phyloP scores from a whole-genome alignment of 495 filamentous ascomycete species.

The Trichoderma parareesei region DNA sequence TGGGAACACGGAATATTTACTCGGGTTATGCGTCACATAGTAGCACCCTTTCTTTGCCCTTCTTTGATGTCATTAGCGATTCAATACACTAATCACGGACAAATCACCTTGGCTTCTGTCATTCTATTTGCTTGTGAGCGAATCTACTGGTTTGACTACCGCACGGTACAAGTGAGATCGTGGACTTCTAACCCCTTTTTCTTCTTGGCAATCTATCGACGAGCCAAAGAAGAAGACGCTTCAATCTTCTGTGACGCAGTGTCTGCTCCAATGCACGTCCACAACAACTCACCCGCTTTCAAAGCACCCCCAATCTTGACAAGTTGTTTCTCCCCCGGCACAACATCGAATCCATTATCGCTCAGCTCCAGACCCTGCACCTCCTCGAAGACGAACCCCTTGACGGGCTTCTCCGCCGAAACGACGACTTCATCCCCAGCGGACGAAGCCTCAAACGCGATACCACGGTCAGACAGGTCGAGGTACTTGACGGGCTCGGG shows the following conservation, averaged over 20 bases:
- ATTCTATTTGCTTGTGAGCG: too few relatives aligned
- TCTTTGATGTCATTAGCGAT: neutral
- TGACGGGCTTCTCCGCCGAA: constrained; percentile 33
- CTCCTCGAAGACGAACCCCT: constrained; percentile 41
- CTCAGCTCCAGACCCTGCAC: constrained; percentile 29
- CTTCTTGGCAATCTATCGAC: neutral
- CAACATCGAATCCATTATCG: constrained; percentile 41
- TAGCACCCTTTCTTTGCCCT: neutral
- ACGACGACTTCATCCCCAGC: constrained; percentile 19
- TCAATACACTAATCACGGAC: neutral
- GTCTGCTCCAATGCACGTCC: constrained; percentile 21
- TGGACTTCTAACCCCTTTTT: neutral
- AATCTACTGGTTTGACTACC: too few relatives aligned
- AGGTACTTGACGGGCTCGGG: constrained; percentile 79
- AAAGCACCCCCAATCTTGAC: constrained; percentile 22
- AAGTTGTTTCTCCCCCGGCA: constrained; percentile 31
- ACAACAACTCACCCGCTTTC: constrained; percentile 14
- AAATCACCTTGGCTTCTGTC: neutral
- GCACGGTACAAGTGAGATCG: neutral
- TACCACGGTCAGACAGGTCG: constrained; percentile 40
- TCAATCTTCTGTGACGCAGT: neutral
- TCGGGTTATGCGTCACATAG: neutral
- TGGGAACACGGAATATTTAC: neutral
- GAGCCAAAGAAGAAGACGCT: neutral
- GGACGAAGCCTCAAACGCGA: constrained; percentile 17